Evolutionary conservation across 139 green algal genomes (phyloP).

Genomic region (Chlamydomonas sphaeroides): DNA sequence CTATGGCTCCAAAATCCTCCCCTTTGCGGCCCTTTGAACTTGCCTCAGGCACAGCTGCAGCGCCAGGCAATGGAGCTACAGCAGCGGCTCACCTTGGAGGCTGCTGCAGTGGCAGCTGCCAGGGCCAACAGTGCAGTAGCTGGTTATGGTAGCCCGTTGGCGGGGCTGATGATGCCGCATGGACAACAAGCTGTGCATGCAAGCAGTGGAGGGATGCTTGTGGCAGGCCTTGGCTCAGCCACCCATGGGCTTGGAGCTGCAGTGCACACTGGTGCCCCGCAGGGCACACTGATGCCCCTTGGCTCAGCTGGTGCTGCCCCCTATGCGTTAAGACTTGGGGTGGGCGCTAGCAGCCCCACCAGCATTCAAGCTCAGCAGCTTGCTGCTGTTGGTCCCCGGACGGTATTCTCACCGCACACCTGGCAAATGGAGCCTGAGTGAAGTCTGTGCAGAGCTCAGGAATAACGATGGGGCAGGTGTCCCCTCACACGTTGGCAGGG

Average conservation of each 20-base stretch:
- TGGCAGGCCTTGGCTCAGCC: neutral
- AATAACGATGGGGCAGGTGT: too few relatives aligned
- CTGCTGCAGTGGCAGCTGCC: neutral
- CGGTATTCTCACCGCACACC: conserved; percentile 4
- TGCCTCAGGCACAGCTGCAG: conserved; percentile 27
- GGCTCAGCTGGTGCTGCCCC: neutral
- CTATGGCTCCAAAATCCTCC: neutral
- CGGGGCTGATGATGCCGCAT: conserved; percentile 6
- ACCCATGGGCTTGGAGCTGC: too few relatives aligned
- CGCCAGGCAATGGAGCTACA: conserved; percentile 34
- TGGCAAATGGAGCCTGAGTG: conserved; percentile 40
- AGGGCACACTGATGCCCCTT: neutral
- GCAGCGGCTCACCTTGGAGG: conserved; percentile 20
- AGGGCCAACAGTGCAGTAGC: neutral
- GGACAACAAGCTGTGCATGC: neutral
- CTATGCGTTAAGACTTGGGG: neutral
- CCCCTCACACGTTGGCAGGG: too few relatives aligned
- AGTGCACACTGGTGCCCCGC: neutral
- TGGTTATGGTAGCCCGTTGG: neutral
- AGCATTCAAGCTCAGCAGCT: too few relatives aligned
- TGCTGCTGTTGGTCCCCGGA: too few relatives aligned
- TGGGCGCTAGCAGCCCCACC: neutral
- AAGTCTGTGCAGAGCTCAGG: too few relatives aligned
- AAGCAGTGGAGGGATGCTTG: too few relatives aligned
- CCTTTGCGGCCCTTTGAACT: neutral